These are phyloP conservation scores for Diutina mesorugosa DNA, from an alignment of 1,139 yeast species.

Conservation along the genomic window DNA sequence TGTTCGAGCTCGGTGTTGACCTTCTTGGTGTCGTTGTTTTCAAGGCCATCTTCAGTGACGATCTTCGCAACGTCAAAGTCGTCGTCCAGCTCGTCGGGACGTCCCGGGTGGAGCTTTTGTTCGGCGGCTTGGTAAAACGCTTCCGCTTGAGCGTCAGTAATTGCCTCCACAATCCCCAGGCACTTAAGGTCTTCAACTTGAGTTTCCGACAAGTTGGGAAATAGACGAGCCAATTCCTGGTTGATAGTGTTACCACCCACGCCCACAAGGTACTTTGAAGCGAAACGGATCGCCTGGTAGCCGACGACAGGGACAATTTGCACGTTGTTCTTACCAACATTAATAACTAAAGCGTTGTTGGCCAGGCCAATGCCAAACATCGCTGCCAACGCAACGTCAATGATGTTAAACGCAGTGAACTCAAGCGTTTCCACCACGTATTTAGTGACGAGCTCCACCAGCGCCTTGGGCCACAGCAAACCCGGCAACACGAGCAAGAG, in stretches of 20 bases:
- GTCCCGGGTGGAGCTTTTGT: constrained; percentile 17
- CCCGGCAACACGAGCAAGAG: constrained; percentile 50
- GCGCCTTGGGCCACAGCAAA: constrained; percentile 53
- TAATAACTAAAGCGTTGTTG: constrained; percentile 51
- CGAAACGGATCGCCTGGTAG: constrained; percentile 45
- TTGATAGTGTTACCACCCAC: constrained; percentile 60
- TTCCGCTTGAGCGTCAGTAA: constrained; percentile 37
- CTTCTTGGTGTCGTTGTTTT: constrained; percentile 17
- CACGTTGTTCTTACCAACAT: constrained; percentile 64
- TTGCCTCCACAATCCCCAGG: constrained; percentile 67
- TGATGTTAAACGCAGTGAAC: constrained; percentile 58
- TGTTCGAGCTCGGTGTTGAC: constrained; percentile 50
- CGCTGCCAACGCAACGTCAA: constrained; percentile 61
- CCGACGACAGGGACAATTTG: constrained; percentile 74
- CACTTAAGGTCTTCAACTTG: constrained; percentile 69
- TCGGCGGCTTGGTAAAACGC: constrained; percentile 49
- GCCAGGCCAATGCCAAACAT: constrained; percentile 58
- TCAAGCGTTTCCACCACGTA: constrained; percentile 65
- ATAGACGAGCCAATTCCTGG: constrained; percentile 28
- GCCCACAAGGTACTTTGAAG: constrained; percentile 28
- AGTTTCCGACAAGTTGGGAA: constrained; percentile 43
- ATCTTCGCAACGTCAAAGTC: constrained; percentile 82
- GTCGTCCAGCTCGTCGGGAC: constrained; percentile 47
- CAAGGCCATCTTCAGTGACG: constrained; percentile 59
- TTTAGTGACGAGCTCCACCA: constrained; percentile 58